These are phyloP conservation scores for Pseudonitzschia delicatissima DNA, from an alignment of 108 stramenopile species.

Conservation along the genomic window DNA sequence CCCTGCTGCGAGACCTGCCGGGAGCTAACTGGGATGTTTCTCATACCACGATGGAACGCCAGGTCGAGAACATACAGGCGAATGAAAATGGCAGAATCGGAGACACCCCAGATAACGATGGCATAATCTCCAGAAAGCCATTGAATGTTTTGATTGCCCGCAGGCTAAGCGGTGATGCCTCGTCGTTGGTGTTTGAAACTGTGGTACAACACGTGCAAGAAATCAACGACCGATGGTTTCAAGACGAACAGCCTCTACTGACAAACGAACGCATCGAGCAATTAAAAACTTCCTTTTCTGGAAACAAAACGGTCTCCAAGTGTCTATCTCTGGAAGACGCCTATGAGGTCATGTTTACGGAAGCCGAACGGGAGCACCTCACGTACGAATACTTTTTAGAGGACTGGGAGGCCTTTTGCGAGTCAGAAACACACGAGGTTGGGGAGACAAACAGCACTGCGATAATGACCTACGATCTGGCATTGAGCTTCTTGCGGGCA, in stretches of 20 bases:
- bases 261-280: conserved; percentile 47
- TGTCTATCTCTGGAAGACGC: conserved; percentile 36
- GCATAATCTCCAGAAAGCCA: conserved; percentile 14
- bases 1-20: conserved; percentile 56
- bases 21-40: conserved; percentile 66
- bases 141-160: conserved; percentile 33
- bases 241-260: conserved; percentile 59
- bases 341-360: conserved; percentile 67
- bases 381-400: conserved; percentile 73
- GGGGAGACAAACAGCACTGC: neutral
- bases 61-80: conserved; percentile 47
- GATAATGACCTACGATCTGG: neutral
- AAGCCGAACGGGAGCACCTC: conserved; percentile 70
- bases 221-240: conserved; percentile 68
- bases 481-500: neutral
- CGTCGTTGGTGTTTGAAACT: conserved; percentile 36
- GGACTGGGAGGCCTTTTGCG: conserved; percentile 68
- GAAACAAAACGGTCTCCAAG: neutral
- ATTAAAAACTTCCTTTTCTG: conserved; percentile 37
- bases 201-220: conserved; percentile 55
- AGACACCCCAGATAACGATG: neutral
- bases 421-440: neutral
- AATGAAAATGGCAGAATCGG: neutral
- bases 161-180: neutral
- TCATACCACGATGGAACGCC: conserved; percentile 50